Evolutionary conservation across 2,329 filamentous ascomycete species (phyloP).

Genomic region (Daldinia sp.): DNA sequence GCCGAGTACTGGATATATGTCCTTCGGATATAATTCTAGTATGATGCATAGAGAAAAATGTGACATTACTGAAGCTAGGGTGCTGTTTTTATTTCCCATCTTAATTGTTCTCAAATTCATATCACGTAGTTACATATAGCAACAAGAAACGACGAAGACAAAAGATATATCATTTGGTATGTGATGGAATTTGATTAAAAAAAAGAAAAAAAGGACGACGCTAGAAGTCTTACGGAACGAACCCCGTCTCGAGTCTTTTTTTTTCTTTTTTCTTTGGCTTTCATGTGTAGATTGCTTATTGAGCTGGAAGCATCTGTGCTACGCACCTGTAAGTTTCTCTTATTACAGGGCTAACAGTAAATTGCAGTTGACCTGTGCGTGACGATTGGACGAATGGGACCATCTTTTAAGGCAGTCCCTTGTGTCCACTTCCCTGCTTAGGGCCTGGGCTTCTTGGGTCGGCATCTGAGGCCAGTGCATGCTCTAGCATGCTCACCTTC

Average conservation of each 20-base stretch:
- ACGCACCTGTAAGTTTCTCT: conserved; percentile 12
- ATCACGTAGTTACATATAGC: not conserved
- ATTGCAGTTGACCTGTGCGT: conserved; percentile 35
- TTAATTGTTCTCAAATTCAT: not conserved
- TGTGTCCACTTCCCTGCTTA: conserved; percentile 27
- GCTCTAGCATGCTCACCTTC: no score
- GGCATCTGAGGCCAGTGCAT: conserved; percentile 28
- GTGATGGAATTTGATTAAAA: not conserved
- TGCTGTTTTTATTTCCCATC: not conserved
- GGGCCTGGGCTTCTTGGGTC: conserved; percentile 20
- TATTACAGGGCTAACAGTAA: conserved; percentile 31
- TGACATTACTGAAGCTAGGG: not conserved
- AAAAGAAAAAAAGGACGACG: no score
- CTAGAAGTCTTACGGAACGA: not conserved
- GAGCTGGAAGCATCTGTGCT: not conserved
- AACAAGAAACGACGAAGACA: not conserved
- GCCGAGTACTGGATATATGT: conserved; percentile 5
- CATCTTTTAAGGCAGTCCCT: conserved; percentile 7
- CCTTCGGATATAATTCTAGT: not conserved
- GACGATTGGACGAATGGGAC: conserved; percentile 27
- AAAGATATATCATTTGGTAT: not conserved
- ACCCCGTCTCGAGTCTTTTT: not conserved
- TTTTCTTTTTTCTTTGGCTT: not conserved
- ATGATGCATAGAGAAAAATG: not conserved
- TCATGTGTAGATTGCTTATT: no score